Evolutionary conservation across 345 rosid genomes (phyloP).

Genomic region (Laguncularia racemosa): DNA sequence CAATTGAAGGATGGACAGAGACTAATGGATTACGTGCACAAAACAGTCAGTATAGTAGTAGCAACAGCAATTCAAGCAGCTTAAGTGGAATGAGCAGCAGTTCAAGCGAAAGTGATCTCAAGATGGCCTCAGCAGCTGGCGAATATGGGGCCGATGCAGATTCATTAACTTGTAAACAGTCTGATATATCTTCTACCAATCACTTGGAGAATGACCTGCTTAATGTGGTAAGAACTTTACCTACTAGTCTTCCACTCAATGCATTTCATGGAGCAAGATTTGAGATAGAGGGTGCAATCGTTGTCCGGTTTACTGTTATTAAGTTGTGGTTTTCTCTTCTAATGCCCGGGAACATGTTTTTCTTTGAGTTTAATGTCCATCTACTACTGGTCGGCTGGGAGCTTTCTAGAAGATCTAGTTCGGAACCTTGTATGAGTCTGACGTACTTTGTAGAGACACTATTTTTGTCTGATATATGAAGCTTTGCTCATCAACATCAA

Average conservation of each 20-base stretch:
- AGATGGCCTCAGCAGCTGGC: conserved; percentile 55
- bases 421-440: no score
- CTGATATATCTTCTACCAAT: conserved; percentile 73
- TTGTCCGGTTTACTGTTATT: no score
- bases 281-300: no score
- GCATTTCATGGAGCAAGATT: no score
- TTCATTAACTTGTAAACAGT: conserved; percentile 85
- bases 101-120: conserved; percentile 82
- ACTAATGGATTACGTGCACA: conserved; percentile 47
- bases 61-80: conserved; percentile 93
- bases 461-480: no score
- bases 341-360: no score
- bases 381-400: no score
- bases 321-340: no score
- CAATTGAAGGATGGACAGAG: conserved; percentile 56
- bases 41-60: conserved; percentile 72
- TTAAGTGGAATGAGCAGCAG: conserved; percentile 83
- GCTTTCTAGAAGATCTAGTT: no score
- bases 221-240: conserved; percentile 52
- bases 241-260: background rate
- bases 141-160: conserved; percentile 99
- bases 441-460: no score
- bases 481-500: no score
- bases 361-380: no score
- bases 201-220: conserved; percentile 57